These are phyloP conservation scores for Homolaphlyctis polyrhiza DNA, from an alignment of 371 early-diverging fungal species.

Conservation along the genomic window DNA sequence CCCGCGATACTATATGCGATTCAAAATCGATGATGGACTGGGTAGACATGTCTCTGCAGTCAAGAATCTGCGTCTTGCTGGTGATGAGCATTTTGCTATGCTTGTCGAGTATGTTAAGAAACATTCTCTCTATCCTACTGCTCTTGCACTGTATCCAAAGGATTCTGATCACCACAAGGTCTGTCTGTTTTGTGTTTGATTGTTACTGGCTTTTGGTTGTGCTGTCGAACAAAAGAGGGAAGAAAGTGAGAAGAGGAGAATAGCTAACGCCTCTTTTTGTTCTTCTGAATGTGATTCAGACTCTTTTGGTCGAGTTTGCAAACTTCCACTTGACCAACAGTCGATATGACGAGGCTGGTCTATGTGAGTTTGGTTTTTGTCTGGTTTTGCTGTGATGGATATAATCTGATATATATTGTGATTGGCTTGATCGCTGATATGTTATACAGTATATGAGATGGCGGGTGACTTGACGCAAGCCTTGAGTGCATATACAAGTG, in stretches of 20 bases:
- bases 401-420: background rate
- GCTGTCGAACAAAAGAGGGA: too few relatives aligned
- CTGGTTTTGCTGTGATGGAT: background rate
- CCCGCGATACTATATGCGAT: slow-evolving; percentile 70
- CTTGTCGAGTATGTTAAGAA: slow-evolving; percentile 55
- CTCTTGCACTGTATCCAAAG: slow-evolving; percentile 54
- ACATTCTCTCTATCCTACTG: slow-evolving; percentile 61
- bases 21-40: slow-evolving; percentile 83
- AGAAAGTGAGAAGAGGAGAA: too few relatives aligned
- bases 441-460: slow-evolving; percentile 51
- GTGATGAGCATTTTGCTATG: slow-evolving; percentile 62
- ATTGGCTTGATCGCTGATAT: background rate
- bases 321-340: slow-evolving; percentile 3
- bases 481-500: slow-evolving; percentile 60
- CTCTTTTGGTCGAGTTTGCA: slow-evolving; percentile 4
- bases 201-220: background rate
- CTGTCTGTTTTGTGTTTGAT: background rate
- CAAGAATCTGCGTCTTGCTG: slow-evolving; percentile 58
- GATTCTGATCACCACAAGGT: slow-evolving; percentile 35
- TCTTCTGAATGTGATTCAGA: background rate
- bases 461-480: slow-evolving; percentile 59
- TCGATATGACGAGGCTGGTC: slow-evolving; percentile 24
- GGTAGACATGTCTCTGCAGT: slow-evolving; percentile 66
- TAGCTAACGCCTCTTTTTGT: too few relatives aligned
- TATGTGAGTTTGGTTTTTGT: slow-evolving; percentile 2